Evolutionary conservation across 305 asterid species (phyloP).

Genomic region (Fraxinus albicans): DNA sequence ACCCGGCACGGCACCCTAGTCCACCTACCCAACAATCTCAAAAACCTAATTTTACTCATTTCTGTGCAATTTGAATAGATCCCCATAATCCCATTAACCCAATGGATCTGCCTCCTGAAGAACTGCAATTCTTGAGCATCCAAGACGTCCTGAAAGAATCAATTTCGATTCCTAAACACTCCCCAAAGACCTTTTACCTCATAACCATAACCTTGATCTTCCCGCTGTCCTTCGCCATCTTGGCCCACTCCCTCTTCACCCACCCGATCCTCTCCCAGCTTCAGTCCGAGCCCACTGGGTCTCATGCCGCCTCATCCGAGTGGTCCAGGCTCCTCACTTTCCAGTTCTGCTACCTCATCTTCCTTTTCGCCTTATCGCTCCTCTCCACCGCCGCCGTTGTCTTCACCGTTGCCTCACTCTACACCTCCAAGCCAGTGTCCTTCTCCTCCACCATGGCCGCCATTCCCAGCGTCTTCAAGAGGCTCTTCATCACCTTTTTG

Average conservation of each 20-base stretch:
- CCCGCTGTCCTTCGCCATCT: slow-evolving; percentile 89
- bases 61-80: neutral
- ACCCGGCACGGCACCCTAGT: neutral
- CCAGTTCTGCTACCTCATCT: slow-evolving; percentile 4
- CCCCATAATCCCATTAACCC: neutral
- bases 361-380: slow-evolving; percentile 14
- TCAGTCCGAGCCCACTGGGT: slow-evolving; percentile 41
- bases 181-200: slow-evolving; percentile 81
- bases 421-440: neutral
- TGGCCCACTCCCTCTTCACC: slow-evolving; percentile 91
- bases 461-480: slow-evolving; percentile 1
- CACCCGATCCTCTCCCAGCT: slow-evolving; percentile 76
- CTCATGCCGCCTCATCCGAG: slow-evolving; percentile 43
- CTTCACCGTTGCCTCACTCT: slow-evolving; percentile 19
- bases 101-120: slow-evolving; percentile 84
- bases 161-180: slow-evolving; percentile 71
- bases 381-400: slow-evolving; percentile 24
- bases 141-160: slow-evolving; percentile 71
- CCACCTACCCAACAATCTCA: neutral
- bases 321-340: slow-evolving; percentile 28
- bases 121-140: slow-evolving; percentile 65
- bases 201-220: slow-evolving; percentile 70
- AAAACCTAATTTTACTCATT: neutral
- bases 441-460: neutral
- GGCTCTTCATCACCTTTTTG: slow-evolving; percentile 14